A percentile compares a stretch with the other conserved stretches of the same genome.
phyloP scores from a whole-genome alignment of 805 yeast species.

The Zygosaccharomyces rouxii region DNA sequence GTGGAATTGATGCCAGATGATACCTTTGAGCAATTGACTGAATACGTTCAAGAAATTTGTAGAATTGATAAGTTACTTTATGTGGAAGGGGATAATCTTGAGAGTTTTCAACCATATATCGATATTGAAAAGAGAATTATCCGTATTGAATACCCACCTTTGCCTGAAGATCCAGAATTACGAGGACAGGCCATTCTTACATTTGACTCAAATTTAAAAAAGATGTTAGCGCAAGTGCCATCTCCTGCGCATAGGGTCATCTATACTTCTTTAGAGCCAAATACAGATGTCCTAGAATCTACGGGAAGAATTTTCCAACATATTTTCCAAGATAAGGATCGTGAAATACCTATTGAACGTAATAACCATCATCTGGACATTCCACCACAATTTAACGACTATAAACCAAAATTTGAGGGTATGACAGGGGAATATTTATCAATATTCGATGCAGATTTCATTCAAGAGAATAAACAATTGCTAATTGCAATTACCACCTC shows the following conservation, averaged over 20 bases:
- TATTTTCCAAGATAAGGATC: slow-evolving; percentile 47
- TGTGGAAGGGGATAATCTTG: slow-evolving; percentile 37
- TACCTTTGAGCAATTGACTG: slow-evolving; percentile 20
- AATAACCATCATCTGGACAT: slow-evolving; percentile 40
- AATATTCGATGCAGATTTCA: slow-evolving; percentile 24
- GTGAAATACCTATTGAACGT: slow-evolving; percentile 52
- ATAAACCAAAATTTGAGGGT: slow-evolving; percentile 30
- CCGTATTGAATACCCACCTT: slow-evolving; percentile 49
- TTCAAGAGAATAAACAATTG: slow-evolving; percentile 20
- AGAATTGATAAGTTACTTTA: slow-evolving; percentile 22
- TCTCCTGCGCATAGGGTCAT: slow-evolving; percentile 65
- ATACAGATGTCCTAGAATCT: slow-evolving; percentile 4
- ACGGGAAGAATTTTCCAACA: slow-evolving; percentile 43
- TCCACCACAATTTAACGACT: slow-evolving; percentile 31
- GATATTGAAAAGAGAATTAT: slow-evolving; percentile 64
- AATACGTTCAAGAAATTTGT: slow-evolving; percentile 23
- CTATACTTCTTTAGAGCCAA: slow-evolving; percentile 43
- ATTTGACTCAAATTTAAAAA: slow-evolving; percentile 48
- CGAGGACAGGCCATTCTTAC: slow-evolving; percentile 35
- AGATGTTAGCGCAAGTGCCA: slow-evolving; percentile 63
- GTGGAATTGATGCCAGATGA: slow-evolving; percentile 29
- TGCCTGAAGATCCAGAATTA: slow-evolving; percentile 37
- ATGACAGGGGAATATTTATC: slow-evolving; percentile 15
- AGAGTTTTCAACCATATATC: slow-evolving; percentile 50
- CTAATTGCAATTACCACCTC: slow-evolving; percentile 20